A percentile compares a stretch with the other conserved stretches of the same genome.
Conservation (phyloP, 306 rosid species). For the Quercus rubra region DNA sequence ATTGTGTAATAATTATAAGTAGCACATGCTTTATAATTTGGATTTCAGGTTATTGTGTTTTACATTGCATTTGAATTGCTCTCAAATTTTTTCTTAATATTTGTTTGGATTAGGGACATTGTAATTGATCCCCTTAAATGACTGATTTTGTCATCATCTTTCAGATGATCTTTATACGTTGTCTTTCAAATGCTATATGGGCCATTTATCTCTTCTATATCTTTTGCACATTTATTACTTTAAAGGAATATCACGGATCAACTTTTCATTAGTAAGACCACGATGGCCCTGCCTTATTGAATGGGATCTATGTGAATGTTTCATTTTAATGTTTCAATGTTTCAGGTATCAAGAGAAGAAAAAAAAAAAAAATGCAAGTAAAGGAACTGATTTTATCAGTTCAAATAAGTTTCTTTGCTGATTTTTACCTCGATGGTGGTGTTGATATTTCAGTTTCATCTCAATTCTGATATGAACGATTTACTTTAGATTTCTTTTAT, state of each 20-base stretch:
- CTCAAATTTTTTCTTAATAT: background rate
- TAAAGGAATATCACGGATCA: background rate
- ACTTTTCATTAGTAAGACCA: background rate
- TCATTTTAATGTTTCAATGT: too few species aligned
- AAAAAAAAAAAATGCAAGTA: background rate
- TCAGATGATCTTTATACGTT: background rate
- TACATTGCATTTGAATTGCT: background rate
- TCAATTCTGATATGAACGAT: background rate
- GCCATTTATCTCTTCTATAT: too few species aligned
- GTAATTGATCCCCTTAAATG: background rate
- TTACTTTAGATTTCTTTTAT: too few species aligned
- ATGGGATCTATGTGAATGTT: too few species aligned
- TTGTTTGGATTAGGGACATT: background rate
- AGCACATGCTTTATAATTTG: background rate
- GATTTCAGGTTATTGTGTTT: background rate
- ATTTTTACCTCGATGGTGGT: background rate
- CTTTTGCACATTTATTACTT: too few species aligned
- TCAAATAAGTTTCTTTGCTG: background rate
- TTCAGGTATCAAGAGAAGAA: background rate
- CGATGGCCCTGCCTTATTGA: too few species aligned
- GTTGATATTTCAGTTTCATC: background rate
- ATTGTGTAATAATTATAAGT: background rate
- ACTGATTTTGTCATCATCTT: background rate
- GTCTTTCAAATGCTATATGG: background rate
- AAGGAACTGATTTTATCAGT: background rate